Evolutionary conservation across 2,329 filamentous ascomycete species (phyloP).

Genomic region (Fusarium tanahbumbuense): DNA sequence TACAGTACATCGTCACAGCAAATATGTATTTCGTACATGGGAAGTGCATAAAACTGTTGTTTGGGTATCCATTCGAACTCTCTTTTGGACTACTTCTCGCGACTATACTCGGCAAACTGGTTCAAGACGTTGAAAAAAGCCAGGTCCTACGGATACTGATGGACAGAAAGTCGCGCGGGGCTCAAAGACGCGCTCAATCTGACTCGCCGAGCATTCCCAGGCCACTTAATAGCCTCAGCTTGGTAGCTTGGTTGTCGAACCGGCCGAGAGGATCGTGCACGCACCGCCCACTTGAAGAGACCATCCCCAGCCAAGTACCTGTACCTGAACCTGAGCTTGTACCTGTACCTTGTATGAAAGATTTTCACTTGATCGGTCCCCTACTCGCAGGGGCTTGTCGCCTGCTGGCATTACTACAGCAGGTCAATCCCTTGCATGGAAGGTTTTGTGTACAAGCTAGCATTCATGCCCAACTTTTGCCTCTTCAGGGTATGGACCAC

Average conservation of each 20-base stretch:
- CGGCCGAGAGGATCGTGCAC: slow-evolving; percentile 38
- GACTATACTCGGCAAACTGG: not conserved
- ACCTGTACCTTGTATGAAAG: slow-evolving; percentile 20
- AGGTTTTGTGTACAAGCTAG: slow-evolving; percentile 6
- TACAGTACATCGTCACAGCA: slow-evolving; percentile 14
- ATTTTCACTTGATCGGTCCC: slow-evolving; percentile 10
- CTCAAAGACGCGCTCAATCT: slow-evolving; percentile 47
- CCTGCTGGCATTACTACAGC: slow-evolving; percentile 11
- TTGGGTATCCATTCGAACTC: not conserved
- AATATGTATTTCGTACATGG: slow-evolving; percentile 40
- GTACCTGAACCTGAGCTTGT: slow-evolving; percentile 4
- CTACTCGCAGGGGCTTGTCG: slow-evolving; percentile 15
- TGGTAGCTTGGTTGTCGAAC: slow-evolving; percentile 33
- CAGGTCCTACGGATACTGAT: not conserved
- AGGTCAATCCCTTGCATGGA: not conserved
- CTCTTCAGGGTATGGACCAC: slow-evolving; percentile 22
- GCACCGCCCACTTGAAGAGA: slow-evolving; percentile 16
- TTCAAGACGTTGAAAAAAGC: not conserved
- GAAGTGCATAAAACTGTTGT: slow-evolving; percentile 25
- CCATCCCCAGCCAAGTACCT: not conserved
- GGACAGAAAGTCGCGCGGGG: slow-evolving; percentile 24
- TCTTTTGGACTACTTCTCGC: not conserved
- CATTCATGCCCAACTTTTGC: slow-evolving; percentile 42
- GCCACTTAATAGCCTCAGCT: slow-evolving; percentile 28
- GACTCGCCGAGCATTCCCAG: slow-evolving; percentile 39